Conservation (phyloP, 805 yeast species). For the Metschnikowia santaceciliae region DNA sequence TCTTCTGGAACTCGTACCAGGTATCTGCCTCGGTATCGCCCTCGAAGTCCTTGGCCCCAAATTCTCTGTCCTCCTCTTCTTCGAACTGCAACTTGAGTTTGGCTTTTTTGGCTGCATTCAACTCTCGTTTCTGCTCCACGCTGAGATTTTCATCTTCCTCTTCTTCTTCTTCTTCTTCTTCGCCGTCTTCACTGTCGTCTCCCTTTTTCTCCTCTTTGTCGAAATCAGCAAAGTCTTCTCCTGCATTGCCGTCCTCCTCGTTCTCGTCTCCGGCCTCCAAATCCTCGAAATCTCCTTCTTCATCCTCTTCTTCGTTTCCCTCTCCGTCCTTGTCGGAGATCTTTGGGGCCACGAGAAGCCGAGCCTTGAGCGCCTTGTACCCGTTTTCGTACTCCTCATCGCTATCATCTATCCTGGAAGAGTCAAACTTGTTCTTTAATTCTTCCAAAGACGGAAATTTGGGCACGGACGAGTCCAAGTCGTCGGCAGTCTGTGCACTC, state of each 20-base stretch:
- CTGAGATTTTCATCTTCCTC: slow-evolving; percentile 40
- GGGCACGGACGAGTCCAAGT: slow-evolving; percentile 38
- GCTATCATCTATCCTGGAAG: slow-evolving; percentile 21
- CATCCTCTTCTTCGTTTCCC: slow-evolving; percentile 21
- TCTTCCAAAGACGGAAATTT: slow-evolving; percentile 38
- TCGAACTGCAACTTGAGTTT: slow-evolving; percentile 86
- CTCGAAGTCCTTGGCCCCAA: slow-evolving; percentile 78
- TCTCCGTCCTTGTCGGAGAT: slow-evolving; percentile 24
- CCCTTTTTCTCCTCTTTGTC: slow-evolving; percentile 50
- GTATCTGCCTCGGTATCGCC: slow-evolving; percentile 75
- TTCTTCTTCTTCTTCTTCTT: slow-evolving; percentile 14
- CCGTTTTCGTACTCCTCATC: slow-evolving; percentile 42
- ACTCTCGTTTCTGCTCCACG: slow-evolving; percentile 71
- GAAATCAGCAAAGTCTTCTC: slow-evolving; percentile 50
- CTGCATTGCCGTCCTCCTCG: slow-evolving; percentile 21
- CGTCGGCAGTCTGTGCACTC: slow-evolving; percentile 21
- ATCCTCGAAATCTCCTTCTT: slow-evolving; percentile 39
- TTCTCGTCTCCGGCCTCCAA: slow-evolving; percentile 25
- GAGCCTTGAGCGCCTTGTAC: slow-evolving; percentile 37
- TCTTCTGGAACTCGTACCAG: slow-evolving; percentile 97
- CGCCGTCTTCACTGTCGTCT: slow-evolving; percentile 29
- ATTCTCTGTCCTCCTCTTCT: slow-evolving; percentile 61
- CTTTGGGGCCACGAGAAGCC: slow-evolving; percentile 55
- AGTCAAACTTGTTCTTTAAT: slow-evolving; percentile 44
- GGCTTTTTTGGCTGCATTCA: slow-evolving; percentile 87